A percentile compares a stretch with the other conserved stretches of the same genome.
Conservation (phyloP, 352 stramenopile species). For the Pythium brassicae region DNA sequence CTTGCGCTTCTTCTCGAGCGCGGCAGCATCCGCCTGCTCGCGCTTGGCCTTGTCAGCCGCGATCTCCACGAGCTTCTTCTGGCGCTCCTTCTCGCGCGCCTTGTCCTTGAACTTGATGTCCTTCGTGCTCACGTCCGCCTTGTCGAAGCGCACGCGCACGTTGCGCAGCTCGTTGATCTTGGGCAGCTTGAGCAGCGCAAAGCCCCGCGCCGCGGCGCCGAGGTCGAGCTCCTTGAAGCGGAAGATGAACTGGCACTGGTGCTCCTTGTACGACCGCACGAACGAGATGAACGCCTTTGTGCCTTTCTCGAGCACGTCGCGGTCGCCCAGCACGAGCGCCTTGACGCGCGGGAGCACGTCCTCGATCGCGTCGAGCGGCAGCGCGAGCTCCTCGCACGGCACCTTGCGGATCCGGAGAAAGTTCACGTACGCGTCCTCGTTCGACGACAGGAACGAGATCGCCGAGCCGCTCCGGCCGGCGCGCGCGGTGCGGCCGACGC, state of each 20-base stretch:
- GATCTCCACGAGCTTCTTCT: slow-evolving; percentile 91
- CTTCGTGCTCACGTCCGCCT: slow-evolving; percentile 86
- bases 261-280: slow-evolving; percentile 98
- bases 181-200: slow-evolving; percentile 74
- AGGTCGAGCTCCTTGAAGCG: slow-evolving; percentile 98
- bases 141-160: slow-evolving; percentile 81
- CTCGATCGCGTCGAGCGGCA: slow-evolving; percentile 60
- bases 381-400: slow-evolving; percentile 78
- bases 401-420: slow-evolving; percentile 95
- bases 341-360: slow-evolving; percentile 89
- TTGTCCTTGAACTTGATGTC: slow-evolving; percentile 96
- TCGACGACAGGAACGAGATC: slow-evolving; percentile 94
- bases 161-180: slow-evolving; percentile 87
- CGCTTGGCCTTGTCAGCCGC: slow-evolving; percentile 66
- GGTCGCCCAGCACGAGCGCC: slow-evolving; percentile 87
- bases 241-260: slow-evolving; percentile 98
- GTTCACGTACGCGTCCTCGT: slow-evolving; percentile 97
- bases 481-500: slow-evolving; percentile 96
- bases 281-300: slow-evolving; percentile 99
- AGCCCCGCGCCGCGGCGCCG: slow-evolving; percentile 84
- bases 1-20: slow-evolving; percentile 56
- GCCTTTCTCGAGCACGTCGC: slow-evolving; percentile 97
- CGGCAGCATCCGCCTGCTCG: slow-evolving; percentile 44
- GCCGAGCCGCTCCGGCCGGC: slow-evolving; percentile 91
- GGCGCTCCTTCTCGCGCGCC: slow-evolving; percentile 92